Conservation (phyloP, 768 basidiomycete genomes). For the Auriscalpium orientale region DNA sequence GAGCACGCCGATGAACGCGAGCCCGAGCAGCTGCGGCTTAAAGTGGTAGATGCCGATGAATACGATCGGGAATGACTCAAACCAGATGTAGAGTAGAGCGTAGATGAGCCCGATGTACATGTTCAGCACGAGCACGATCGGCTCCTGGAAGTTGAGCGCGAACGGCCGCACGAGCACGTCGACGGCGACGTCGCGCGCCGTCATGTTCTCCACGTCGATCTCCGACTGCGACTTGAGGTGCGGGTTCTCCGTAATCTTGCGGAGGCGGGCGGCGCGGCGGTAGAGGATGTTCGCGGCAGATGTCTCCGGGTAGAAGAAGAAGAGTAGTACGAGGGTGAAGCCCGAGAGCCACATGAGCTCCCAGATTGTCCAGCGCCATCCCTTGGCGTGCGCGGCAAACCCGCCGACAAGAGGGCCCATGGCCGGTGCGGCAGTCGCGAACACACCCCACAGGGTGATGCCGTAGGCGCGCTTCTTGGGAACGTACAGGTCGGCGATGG, state of each 20-base stretch:
- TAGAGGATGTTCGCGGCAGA: constrained; percentile 21
- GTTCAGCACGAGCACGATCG: constrained; percentile 23
- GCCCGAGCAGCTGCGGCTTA: constrained; percentile 22
- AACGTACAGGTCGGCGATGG: constrained; percentile 19
- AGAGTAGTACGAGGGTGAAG: constrained; percentile 20
- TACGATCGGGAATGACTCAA: constrained; percentile 28
- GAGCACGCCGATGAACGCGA: constrained; percentile 24
- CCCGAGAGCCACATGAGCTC: constrained; percentile 27
- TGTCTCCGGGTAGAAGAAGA: constrained; percentile 27
- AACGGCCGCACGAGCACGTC: constrained; percentile 26
- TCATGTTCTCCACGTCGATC: constrained; percentile 16
- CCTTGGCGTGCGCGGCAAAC: constrained; percentile 24
- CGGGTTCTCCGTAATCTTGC: constrained; percentile 23
- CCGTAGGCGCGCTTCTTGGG: constrained; percentile 20
- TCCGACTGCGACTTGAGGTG: constrained; percentile 22
- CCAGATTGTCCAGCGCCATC: constrained; percentile 29
- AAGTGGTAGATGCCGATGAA: constrained; percentile 28
- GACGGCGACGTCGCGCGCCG: constrained; percentile 12
- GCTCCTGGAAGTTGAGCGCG: constrained; percentile 23
- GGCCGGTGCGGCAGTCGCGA: constrained; percentile 23
- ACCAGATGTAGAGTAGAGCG: constrained; percentile 28
- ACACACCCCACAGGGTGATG: constrained; percentile 22
- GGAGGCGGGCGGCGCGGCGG: constrained; percentile 23
- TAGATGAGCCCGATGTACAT: constrained; percentile 27
- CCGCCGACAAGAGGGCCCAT: constrained; percentile 27